Base-by-base conservation (phyloP, 1,284 basidiomycete species). In the Fomitopsis pinicola region DNA sequence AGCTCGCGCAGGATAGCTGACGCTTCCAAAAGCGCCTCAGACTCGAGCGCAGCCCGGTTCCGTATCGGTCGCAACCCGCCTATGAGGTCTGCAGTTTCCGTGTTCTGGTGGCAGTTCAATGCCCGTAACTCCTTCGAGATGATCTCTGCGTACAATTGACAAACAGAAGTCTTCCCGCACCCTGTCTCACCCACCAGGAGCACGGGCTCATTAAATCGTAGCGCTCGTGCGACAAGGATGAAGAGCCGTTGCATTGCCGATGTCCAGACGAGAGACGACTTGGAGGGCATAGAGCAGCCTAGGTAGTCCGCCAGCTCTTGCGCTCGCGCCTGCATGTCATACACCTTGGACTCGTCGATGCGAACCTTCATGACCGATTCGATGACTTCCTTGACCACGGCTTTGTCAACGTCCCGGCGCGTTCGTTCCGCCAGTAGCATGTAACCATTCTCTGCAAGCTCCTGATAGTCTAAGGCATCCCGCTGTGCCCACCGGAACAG, bases 131-230 rank as follows among this genome's bases (percentile, higher is more conserved):
- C 77, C 67, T 87, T 86, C 36, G 77, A 77, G 30, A 86, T 78
- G 3, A 87, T 87, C 54, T 86, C 80, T 0, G 96, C 92, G 63
- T 93, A 90, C 7, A 96, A 79, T 72, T 99, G 95, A 70, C 97
- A 98, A 26, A 98, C 92, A 0, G 95, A 97, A 0, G 97, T 99
- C 77, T 99, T 99, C 8, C 97, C 97, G 3, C 92, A 92, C 30
- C 97, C 97, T 0, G 97, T 99, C 76, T 99, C 97, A 1, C 97
- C 97, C 15, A 99, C 97, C n/a, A 99, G 83, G 4, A 99, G 81
- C 22, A 99, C 91, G 0, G 97, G 97, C 72, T 99, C 97, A 70
- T 98, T 91, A 76, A 92, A 94, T 38, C 85, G 86, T 53, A 98
- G 76, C 1, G 94, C 95, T 9, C 91, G 86, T 4, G 90, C 85